Percentiles rank a stretch among this genome's conserved stretches.
These are phyloP conservation scores for Phytopythium montanum DNA, from an alignment of 352 stramenopile species.

Conservation along the genomic window DNA sequence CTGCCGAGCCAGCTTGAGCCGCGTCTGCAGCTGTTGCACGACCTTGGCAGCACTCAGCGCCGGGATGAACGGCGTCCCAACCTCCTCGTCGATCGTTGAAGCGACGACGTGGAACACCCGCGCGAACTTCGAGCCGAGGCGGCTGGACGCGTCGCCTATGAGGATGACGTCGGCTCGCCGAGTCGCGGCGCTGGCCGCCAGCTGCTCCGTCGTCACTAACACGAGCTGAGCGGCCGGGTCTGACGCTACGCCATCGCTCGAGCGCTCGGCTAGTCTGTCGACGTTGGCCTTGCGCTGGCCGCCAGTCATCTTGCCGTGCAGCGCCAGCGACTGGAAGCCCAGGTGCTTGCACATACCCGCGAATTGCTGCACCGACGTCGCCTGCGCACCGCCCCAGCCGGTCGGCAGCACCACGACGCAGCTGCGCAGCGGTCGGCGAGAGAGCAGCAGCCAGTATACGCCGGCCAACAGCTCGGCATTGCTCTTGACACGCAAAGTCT, in stretches of 20 bases:
- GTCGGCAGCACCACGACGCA: slow-evolving; percentile 53
- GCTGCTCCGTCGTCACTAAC: slow-evolving; percentile 62
- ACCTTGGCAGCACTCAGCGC: slow-evolving; percentile 20
- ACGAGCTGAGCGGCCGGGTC: slow-evolving; percentile 25
- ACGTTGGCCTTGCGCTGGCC: slow-evolving; percentile 50
- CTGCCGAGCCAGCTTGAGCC: slow-evolving; percentile 54
- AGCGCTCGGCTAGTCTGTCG: slow-evolving; percentile 25
- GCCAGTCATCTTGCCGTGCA: slow-evolving; percentile 70
- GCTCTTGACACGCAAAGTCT: slow-evolving; percentile 27
- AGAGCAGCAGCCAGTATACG: slow-evolving; percentile 60
- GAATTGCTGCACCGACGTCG: slow-evolving; percentile 23
- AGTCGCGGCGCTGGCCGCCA: slow-evolving; percentile 27
- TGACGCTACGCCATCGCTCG: background rate
- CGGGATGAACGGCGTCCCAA: slow-evolving; percentile 15
- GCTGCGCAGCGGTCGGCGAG: slow-evolving; percentile 29
- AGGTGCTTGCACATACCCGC: slow-evolving; percentile 48
- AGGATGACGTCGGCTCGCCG: slow-evolving; percentile 34
- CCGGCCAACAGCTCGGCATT: slow-evolving; percentile 37
- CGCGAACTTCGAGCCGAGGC: slow-evolving; percentile 34
- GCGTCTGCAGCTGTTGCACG: slow-evolving; percentile 42
- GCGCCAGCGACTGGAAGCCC: slow-evolving; percentile 48
- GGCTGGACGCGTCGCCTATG: slow-evolving; percentile 11
- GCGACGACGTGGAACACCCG: slow-evolving; percentile 18
- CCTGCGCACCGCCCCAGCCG: slow-evolving; percentile 11
- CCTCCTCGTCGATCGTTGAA: background rate